phyloP scores from a whole-genome alignment of 129 eudicot species.

The Centella asiatica region DNA sequence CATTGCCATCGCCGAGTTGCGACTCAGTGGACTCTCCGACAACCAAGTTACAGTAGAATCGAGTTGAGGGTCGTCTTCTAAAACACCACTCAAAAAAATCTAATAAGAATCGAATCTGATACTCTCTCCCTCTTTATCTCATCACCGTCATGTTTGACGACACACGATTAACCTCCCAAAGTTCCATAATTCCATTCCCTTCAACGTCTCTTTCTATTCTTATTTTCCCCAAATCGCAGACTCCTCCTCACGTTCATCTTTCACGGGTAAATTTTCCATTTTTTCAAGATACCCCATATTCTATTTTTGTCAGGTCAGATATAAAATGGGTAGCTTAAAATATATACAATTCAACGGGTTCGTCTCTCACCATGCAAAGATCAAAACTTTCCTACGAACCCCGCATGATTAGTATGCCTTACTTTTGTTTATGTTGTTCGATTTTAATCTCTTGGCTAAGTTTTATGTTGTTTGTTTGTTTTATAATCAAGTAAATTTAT shows the following conservation, averaged over 20 bases:
- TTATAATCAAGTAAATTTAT: neutral
- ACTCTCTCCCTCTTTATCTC: neutral
- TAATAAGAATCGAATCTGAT: neutral
- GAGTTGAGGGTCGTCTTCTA: neutral
- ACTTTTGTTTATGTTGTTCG: neutral
- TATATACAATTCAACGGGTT: neutral
- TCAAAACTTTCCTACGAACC: constrained; percentile 27
- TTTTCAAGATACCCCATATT: neutral
- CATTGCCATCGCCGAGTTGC: too few relatives aligned
- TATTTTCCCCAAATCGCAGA: neutral
- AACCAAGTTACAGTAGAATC: constrained; percentile 1
- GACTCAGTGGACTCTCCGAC: neutral
- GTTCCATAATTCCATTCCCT: neutral
- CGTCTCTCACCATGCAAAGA: constrained; percentile 31
- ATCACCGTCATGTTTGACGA: neutral
- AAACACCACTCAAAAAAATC: neutral
- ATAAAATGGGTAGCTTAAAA: neutral
- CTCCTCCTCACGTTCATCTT: constrained; percentile 7
- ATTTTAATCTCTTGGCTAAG: neutral
- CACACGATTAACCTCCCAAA: neutral
- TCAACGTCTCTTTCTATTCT: neutral
- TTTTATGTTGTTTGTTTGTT: neutral
- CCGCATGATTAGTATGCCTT: constrained; percentile 39
- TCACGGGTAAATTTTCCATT: neutral
- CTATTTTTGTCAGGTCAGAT: neutral